Base-by-base conservation (phyloP, 345 rosid species). In the Carallia pectinifolia region DNA sequence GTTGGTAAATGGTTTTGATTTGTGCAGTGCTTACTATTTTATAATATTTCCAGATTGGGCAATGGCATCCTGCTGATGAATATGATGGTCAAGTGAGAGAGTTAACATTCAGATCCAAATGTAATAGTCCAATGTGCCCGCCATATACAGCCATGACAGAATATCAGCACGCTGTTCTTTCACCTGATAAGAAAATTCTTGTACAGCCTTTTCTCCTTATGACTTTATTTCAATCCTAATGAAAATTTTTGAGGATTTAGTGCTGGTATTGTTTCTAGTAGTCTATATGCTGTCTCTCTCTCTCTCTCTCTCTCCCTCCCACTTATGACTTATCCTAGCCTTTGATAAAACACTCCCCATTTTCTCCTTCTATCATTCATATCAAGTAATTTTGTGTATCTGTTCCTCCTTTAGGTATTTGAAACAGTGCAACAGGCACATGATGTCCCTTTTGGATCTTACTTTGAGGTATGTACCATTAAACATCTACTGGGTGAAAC, bases 81-180 rank as follows among this genome's bases (percentile, higher is more conserved):
- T 95, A 92, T 82, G 91, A 95, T 68, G 99, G 98, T 76, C 93
- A 90, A 89, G 98, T 95, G 56, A 87, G 98, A 79, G 99, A 95
- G 82, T 85, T 92, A 60, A 95, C 88, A 69, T 90, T 86, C 77
- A 86, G 97, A 83, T 79, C 91, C 52, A 75, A 80, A 29, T 95
- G 99, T 76, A 86, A 79, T 79, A 95, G 90, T 83, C 99, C 99
- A 48, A 90, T 95, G 98, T 92, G 99, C 80, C 98, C 99, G 27
- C 98, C 97, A 38, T 97, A 95, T 85, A 92, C 96, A 61, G 97
- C 91, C 73, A 89, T 95, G 90, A 87, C 99, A 4, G 98, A 95
- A 84, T 92, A 87, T 80, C 99, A 95, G 82, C 98, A 90, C 72
- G 79, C 63, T 72, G 96, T 86, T 80, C 69, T 89, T 65, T 86